Conservation (phyloP, 306 rosid species). For the Inga laurina region DNA sequence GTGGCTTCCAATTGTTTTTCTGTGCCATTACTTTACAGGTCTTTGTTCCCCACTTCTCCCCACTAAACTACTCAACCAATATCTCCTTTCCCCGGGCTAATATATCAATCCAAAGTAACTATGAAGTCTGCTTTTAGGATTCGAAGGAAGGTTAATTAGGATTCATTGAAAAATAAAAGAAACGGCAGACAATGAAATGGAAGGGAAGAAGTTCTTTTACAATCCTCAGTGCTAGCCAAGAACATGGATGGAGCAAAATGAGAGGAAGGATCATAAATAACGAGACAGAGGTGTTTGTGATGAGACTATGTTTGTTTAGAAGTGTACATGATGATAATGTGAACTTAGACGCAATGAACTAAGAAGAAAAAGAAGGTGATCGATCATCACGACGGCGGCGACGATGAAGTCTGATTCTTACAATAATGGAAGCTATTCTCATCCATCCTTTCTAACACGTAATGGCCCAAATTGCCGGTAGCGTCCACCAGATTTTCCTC, state of each 20-base stretch:
- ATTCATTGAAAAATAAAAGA: conserved; percentile 9
- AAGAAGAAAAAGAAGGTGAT: conserved; percentile 17
- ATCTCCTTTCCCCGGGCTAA: not conserved
- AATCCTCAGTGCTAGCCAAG: conserved; percentile 1
- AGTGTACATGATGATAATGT: not conserved
- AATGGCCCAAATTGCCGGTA: conserved; percentile 52
- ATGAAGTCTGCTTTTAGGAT: not conserved
- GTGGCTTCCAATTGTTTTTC: not conserved
- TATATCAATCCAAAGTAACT: not conserved
- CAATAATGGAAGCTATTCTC: conserved; percentile 59
- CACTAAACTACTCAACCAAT: not conserved
- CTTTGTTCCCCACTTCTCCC: not conserved
- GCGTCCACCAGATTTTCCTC: conserved; percentile 59
- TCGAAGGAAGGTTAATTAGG: not conserved
- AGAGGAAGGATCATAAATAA: conserved; percentile 34
- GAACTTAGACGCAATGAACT: not conserved
- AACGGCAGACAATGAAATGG: not conserved
- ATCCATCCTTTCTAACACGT: conserved; percentile 71
- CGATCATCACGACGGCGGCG: not conserved
- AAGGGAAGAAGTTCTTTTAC: conserved; percentile 42
- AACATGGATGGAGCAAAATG: not conserved
- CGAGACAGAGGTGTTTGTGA: not conserved
- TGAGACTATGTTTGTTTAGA: not conserved
- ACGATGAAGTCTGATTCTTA: conserved; percentile 36
- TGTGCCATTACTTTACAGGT: not conserved